Evolutionary conservation across 129 eudicot genomes (phyloP).

Genomic region (Flaveria brownii): DNA sequence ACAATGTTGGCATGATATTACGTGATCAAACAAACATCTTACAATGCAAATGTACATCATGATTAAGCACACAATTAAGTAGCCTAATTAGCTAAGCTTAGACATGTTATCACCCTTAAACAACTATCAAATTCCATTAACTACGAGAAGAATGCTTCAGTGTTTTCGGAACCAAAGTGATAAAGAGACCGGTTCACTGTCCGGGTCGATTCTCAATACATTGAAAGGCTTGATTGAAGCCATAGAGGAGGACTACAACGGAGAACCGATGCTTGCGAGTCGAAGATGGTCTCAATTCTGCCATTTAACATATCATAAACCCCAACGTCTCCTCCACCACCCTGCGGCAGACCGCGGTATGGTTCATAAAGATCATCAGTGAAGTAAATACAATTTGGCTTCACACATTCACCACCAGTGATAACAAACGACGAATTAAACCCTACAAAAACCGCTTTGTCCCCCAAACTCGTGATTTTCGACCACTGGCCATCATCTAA

Average conservation of each 20-base stretch:
- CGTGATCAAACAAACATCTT: background rate
- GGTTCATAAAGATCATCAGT: constrained; percentile 38
- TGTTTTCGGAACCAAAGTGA: too few species aligned
- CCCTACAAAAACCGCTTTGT: constrained; percentile 27
- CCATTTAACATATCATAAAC: constrained; percentile 29
- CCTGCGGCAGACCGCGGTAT: constrained; percentile 23
- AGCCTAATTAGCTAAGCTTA: background rate
- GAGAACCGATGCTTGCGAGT: constrained; percentile 3
- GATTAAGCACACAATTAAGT: background rate
- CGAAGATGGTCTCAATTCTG: constrained; percentile 18
- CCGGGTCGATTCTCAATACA: too few species aligned
- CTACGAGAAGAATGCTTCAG: background rate
- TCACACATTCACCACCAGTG: constrained; percentile 16
- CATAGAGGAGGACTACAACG: constrained; percentile 29
- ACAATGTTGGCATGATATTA: background rate
- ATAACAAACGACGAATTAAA: constrained; percentile 29
- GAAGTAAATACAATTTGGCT: constrained; percentile 25
- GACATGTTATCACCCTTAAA: background rate
- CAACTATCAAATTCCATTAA: background rate
- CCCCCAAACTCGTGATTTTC: constrained; percentile 16
- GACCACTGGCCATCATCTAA: constrained; percentile 34
- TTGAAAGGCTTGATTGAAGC: constrained; percentile 16
- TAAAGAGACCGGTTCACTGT: too few species aligned
- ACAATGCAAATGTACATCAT: background rate
- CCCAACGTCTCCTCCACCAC: constrained; percentile 35